Evolutionary conservation across 345 rosid species (phyloP), one percentile per base, ranked within the genome.

Genomic region (Geranium rotundifolium): DNA sequence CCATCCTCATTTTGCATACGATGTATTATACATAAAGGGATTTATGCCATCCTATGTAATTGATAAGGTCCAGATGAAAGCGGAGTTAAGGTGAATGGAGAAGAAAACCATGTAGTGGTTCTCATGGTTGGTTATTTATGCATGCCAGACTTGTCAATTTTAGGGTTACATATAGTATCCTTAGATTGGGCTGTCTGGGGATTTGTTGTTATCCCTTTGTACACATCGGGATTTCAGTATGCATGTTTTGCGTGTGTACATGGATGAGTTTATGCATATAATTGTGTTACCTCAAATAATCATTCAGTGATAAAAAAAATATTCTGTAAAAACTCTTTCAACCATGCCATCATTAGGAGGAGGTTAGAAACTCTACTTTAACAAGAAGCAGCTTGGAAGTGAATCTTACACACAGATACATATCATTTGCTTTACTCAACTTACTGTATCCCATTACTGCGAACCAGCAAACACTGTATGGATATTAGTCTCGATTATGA

Each of bases 401-500:
- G 10, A 4, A 34, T 34, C 41, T 34, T 34, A 34, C 41, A 34
- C 10, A 46, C 52, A 7, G 14, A 46, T 46, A 12, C 12, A 46
- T 46, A 46, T 46, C 52, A 9, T 46, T 46, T 14, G 52, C 52
- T 14, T 46, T 9, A 9, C 16, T 14, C 60, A 62, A 17, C 64
- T 20, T 64, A 66, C 17, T 57, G 29, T 14, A 23, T 23, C 54
- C 72, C 18, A 23, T 61, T 30, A 70, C 61, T 54, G 17, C 56
- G 19, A 56, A 17, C 29, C 61, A 63, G 63, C 30, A 60, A 62
- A 46, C 12, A 46, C 12, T 46, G 8, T 9, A 46, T 46, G 52
- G 3, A 9, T 46, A 46, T 46, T 9, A 46, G 52, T 46, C 52
- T 15, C 30, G 12, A 15, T 52, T 30, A 64, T 64, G 72, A 49